A percentile compares a stretch with the other conserved stretches of the same genome.
Conservation (phyloP, 345 rosid species). For the Acer yangbiense region DNA sequence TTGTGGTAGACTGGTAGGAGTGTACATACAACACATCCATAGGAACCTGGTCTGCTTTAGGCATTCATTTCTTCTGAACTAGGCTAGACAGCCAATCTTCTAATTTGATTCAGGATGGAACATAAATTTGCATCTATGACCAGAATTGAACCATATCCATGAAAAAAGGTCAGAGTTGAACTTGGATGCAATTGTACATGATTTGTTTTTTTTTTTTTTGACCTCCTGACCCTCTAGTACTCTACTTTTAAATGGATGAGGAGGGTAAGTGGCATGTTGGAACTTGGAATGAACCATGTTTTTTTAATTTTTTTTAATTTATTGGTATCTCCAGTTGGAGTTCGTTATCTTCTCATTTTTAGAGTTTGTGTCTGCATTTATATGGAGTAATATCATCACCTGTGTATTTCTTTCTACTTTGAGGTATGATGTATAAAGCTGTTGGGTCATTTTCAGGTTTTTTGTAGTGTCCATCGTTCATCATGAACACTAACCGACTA, state of each 20-base stretch:
- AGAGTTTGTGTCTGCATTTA: not conserved
- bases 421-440: not conserved
- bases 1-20: not conserved
- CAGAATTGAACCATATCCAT: not conserved
- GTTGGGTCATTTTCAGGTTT: not conserved
- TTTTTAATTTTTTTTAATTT: not conserved
- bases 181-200: not conserved
- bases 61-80: not conserved
- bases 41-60: conserved; percentile 1
- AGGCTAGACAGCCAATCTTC: not conserved
- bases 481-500: not conserved
- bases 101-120: conserved; percentile 5
- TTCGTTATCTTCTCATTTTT: not conserved
- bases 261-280: not conserved
- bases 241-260: not conserved
- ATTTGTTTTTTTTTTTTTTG: not conserved
- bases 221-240: not conserved
- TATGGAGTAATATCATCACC: conserved; percentile 2
- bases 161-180: not conserved
- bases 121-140: not conserved
- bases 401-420: not conserved
- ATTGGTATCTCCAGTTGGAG: not conserved
- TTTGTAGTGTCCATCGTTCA: not conserved
- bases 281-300: not conserved
- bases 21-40: not conserved